Percentiles rank a stretch among this genome's conserved stretches.
Evolutionary conservation across 352 stramenopile genomes (phyloP).

Genomic region (Pythium folliculosum): DNA sequence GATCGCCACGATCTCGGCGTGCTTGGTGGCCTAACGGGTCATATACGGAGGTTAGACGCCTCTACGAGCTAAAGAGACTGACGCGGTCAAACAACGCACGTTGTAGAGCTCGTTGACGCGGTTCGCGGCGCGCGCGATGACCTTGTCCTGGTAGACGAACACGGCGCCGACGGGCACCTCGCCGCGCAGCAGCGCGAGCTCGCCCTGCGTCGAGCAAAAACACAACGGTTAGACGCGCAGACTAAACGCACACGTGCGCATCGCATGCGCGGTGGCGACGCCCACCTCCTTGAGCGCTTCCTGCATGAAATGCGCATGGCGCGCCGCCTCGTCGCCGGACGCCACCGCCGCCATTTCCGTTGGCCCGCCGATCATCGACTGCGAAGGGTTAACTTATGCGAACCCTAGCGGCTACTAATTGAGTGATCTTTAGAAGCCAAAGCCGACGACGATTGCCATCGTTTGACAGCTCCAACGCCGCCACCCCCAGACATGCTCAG

Average conservation of each 20-base stretch:
- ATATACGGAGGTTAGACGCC: neutral
- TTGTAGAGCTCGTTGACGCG: conserved; percentile 89
- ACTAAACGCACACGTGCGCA: too few relatives aligned
- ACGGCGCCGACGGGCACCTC: conserved; percentile 93
- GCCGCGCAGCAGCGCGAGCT: conserved; percentile 67
- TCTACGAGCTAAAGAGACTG: neutral
- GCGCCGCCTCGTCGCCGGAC: conserved; percentile 15
- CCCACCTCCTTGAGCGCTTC: conserved; percentile 75
- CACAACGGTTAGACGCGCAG: too few relatives aligned
- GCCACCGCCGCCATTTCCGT: conserved; percentile 12
- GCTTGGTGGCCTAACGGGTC: conserved; percentile 71
- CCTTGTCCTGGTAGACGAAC: conserved; percentile 78
- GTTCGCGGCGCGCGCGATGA: conserved; percentile 86
- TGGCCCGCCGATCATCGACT: too few relatives aligned
- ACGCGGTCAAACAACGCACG: conserved; percentile 30
- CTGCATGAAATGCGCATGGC: conserved; percentile 67
- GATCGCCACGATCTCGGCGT: conserved; percentile 92
- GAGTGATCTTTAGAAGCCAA: neutral
- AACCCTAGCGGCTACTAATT: conserved; percentile 6
- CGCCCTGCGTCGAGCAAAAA: too few relatives aligned
- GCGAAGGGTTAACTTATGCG: conserved; percentile 26
- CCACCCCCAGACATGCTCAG: conserved; percentile 33
- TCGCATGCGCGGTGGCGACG: too few relatives aligned
- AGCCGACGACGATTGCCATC: conserved; percentile 4
- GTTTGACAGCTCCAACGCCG: conserved; percentile 21